Percentiles rank a stretch among this genome's conserved stretches.
Evolutionary conservation across 495 filamentous ascomycete species (phyloP).

Genomic region (Parathielavia hyrcaniae): DNA sequence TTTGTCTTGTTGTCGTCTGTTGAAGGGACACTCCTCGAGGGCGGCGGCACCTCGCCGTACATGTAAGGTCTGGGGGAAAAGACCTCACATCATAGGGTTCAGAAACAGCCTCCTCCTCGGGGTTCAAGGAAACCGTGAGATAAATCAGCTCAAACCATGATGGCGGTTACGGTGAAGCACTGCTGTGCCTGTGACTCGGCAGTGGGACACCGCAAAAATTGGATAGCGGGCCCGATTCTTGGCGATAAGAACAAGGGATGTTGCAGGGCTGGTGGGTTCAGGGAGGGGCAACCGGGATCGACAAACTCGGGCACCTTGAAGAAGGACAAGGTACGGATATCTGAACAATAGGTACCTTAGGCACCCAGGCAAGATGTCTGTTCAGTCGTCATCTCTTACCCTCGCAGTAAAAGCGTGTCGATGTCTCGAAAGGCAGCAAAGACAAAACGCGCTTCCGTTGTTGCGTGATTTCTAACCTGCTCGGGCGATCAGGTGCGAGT

Average conservation of each 20-base stretch:
- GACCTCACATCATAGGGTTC: slow-evolving; percentile 12
- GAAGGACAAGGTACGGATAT: not conserved
- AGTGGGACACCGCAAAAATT: not conserved
- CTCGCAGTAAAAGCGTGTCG: too few species aligned
- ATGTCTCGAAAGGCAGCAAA: not conserved
- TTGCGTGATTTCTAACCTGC: too few species aligned
- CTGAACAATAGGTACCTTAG: not conserved
- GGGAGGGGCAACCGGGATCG: not conserved
- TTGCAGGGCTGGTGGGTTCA: not conserved
- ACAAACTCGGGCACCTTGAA: too few species aligned
- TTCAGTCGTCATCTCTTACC: too few species aligned
- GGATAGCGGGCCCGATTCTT: not conserved
- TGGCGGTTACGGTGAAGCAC: slow-evolving; percentile 9
- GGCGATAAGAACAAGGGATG: not conserved
- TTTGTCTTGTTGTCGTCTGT: slow-evolving; percentile 1
- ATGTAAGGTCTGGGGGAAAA: not conserved
- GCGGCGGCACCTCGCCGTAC: slow-evolving; percentile 9
- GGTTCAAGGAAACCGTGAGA: not conserved
- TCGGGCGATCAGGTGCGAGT: too few species aligned
- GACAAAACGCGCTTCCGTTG: too few species aligned
- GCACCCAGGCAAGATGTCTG: too few species aligned
- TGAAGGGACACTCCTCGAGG: slow-evolving; percentile 7
- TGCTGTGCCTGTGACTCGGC: slow-evolving; percentile 8
- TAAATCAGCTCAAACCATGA: slow-evolving; percentile 9
- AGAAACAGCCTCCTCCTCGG: slow-evolving; percentile 6